These are phyloP conservation scores for Pezicula carpinea DNA, from an alignment of 2,329 filamentous ascomycete genomes.

Conservation along the genomic window DNA sequence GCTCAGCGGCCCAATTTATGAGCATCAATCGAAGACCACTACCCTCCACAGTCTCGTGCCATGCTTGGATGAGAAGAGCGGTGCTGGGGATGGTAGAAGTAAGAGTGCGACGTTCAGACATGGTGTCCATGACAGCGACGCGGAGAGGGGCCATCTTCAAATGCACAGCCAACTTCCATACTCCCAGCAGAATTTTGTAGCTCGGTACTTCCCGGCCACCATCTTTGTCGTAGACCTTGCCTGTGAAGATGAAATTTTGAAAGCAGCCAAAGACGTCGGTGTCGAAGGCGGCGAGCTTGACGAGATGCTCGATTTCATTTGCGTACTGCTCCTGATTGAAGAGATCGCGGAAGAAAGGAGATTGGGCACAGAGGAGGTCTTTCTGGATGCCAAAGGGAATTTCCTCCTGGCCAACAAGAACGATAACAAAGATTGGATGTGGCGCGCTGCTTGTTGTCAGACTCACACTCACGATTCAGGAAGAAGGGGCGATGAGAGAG, in stretches of 20 bases:
- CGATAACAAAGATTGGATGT: slow-evolving; percentile 24
- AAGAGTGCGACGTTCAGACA: slow-evolving; percentile 49
- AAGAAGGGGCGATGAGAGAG: too few relatives aligned
- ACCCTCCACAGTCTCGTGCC: slow-evolving; percentile 57
- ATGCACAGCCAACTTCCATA: slow-evolving; percentile 26
- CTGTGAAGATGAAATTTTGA: slow-evolving; percentile 26
- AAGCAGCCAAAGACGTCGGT: slow-evolving; percentile 24
- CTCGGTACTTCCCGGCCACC: slow-evolving; percentile 18
- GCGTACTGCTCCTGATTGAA: slow-evolving; percentile 13
- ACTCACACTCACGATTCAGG: too few relatives aligned
- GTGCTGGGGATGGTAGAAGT: slow-evolving; percentile 54
- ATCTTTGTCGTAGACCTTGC: slow-evolving; percentile 21
- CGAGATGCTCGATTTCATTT: slow-evolving; percentile 18
- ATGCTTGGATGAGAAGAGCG: slow-evolving; percentile 54
- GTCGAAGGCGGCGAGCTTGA: slow-evolving; percentile 21
- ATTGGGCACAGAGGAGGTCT: slow-evolving; percentile 24
- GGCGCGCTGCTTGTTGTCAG: slow-evolving; percentile 16
- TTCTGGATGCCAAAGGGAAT: slow-evolving; percentile 26
- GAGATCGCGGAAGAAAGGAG: slow-evolving; percentile 22
- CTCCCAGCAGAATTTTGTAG: slow-evolving; percentile 21
- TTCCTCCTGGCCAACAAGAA: slow-evolving; percentile 24
- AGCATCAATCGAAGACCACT: slow-evolving; percentile 55
- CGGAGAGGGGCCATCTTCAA: slow-evolving; percentile 22
- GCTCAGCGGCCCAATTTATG: slow-evolving; percentile 58
- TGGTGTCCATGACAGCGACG: slow-evolving; percentile 43